Evolutionary conservation across 352 stramenopile species (phyloP), one percentile per base, ranked within the genome.

Genomic region (Plasmopara viticola): DNA sequence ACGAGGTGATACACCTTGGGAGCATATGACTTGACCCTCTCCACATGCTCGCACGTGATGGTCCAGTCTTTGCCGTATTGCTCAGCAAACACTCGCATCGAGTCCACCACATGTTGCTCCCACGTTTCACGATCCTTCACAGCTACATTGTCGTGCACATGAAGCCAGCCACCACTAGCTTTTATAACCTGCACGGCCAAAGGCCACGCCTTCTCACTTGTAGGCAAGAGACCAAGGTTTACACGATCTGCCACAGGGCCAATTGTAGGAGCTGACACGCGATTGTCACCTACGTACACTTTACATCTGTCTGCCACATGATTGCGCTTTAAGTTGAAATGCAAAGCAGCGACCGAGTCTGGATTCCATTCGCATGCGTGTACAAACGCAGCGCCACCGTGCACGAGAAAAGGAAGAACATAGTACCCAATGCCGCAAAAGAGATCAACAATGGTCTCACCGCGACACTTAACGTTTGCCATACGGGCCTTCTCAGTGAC

Each of bases 371-470:
- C 95, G 54, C 91, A 98, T 13, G 91, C 88, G 48, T 96, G 86
- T 2, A 98, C 87, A 49, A 96, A 85, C 4, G 66, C 59, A 2
- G 90, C 94, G 9, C 86, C 83, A 33, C 87, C 94, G 55, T 97
- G 79, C 39, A 98, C 77, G 5, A 98, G 72, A 46, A 97, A 97
- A 0, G 94, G 95, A 15, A 99, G 66, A 25, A 97, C 93, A 57
- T 98, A 99, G 64, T 99, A 99, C 12, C 95, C 95, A 64, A 99
- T 98, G n/a, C 95, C 95, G 34, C 90, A 94, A 55, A 98, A 99
- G 41, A 99, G 74, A 58, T 99, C 95, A 30, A 98, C 83, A 28
- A 99, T 86, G 1, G 84, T 69, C 51, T 99, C 92, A 17, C 70
- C 83, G 14, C 58, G 54, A 64, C 89, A 95, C 0, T 88, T 78